Conservation (phyloP, 345 rosid genomes). For the Pelargonium nanum region DNA sequence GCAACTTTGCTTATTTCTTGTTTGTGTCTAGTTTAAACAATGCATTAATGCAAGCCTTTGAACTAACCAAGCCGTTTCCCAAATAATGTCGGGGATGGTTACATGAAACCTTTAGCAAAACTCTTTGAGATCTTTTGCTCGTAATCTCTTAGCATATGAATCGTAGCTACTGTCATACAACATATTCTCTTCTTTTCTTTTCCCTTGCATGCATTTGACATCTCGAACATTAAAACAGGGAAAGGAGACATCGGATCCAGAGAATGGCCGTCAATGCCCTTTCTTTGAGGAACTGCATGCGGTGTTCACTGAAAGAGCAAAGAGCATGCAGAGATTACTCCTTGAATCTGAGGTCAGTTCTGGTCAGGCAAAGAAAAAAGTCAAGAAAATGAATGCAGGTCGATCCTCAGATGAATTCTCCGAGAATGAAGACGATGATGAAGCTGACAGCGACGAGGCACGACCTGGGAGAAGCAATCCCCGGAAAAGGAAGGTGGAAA, state of each 20-base stretch:
- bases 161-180: too few relatives aligned
- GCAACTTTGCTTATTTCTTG: too few relatives aligned
- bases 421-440: conserved; percentile 28
- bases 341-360: conserved; percentile 29
- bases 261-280: conserved; percentile 33
- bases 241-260: conserved; percentile 45
- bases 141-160: too few relatives aligned
- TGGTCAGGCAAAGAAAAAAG: conserved; percentile 21
- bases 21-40: too few relatives aligned
- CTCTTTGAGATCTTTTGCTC: too few relatives aligned
- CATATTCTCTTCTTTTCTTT: too few relatives aligned
- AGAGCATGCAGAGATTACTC: conserved; percentile 29
- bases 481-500: conserved; percentile 34
- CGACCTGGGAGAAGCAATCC: conserved; percentile 17
- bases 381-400: conserved; percentile 18
- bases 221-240: conserved; percentile 21
- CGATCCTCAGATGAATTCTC: conserved; percentile 28
- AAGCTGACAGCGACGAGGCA: conserved; percentile 26
- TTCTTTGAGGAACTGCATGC: conserved; percentile 48
- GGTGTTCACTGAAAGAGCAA: conserved; percentile 32
- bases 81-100: too few relatives aligned
- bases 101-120: too few relatives aligned
- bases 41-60: too few relatives aligned
- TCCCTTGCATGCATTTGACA: neutral
- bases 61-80: too few relatives aligned